These are phyloP conservation scores for Wickerhamiella australiensis DNA, from an alignment of 805 yeast genomes.

Conservation along the genomic window DNA sequence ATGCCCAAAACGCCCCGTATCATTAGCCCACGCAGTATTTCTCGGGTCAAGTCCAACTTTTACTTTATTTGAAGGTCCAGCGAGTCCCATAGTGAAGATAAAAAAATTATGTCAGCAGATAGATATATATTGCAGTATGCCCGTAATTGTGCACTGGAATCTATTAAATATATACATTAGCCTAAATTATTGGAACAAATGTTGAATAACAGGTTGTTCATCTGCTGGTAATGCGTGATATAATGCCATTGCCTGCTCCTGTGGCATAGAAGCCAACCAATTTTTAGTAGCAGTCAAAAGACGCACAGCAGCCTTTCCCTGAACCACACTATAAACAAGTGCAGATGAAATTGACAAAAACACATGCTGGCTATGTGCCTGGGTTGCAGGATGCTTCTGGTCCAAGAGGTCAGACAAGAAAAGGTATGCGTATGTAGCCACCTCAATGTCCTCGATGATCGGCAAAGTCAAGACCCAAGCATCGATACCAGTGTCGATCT, in stretches of 20 bases:
- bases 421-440: slow-evolving; percentile 72
- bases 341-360: slow-evolving; percentile 67
- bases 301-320: slow-evolving; percentile 59
- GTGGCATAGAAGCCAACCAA: slow-evolving; percentile 53
- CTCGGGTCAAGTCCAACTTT: slow-evolving; percentile 88
- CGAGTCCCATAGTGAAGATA: slow-evolving; percentile 27
- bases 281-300: slow-evolving; percentile 52
- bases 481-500: slow-evolving; percentile 47
- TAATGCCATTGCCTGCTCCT: slow-evolving; percentile 51
- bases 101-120: slow-evolving; percentile 7
- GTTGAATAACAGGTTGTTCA: slow-evolving; percentile 46
- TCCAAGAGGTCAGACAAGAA: slow-evolving; percentile 64
- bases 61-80: slow-evolving; percentile 64
- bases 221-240: slow-evolving; percentile 52
- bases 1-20: slow-evolving; percentile 62
- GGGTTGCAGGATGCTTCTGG: slow-evolving; percentile 48
- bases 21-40: slow-evolving; percentile 88
- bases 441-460: slow-evolving; percentile 69
- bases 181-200: slow-evolving; percentile 35
- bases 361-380: slow-evolving; percentile 43
- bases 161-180: background rate
- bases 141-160: background rate
- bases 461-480: slow-evolving; percentile 81
- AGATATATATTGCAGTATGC: background rate
- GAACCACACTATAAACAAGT: slow-evolving; percentile 49